Evolutionary conservation across 2,329 filamentous ascomycete genomes (phyloP), one percentile per base, ranked within the genome.

Genomic region (Westerdykella ornata): DNA sequence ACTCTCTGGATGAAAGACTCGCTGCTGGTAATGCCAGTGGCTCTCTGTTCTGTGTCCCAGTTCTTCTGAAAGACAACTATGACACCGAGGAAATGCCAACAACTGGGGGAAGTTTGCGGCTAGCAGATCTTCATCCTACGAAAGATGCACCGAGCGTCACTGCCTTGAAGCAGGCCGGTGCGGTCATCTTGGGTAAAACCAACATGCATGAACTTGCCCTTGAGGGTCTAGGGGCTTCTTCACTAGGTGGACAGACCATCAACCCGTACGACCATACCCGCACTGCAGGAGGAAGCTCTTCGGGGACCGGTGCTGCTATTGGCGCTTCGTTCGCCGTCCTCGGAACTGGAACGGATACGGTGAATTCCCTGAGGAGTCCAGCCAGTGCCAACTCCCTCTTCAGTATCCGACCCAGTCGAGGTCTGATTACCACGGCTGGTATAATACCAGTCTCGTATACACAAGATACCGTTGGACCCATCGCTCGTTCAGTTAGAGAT

Each of bases 231-330:
- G 75, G 73, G 1, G 77, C 81, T 1, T 82, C 78, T 0, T 81
- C 77, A 0, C 56, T 81, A 0, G 79, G 78, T 11, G 80, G 81
- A 0, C 81, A 84, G 59, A 82, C 80, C 0, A 57, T 77, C 45
- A 84, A 84, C 56, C 79, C 81, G 0, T 85, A 87, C 49, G 80
- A 85, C 56, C 59, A 67, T 1, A 72, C 70, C 0, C 73, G 83
- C n/a, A 84, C 80, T 0, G 80, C 80, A 0, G 81, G 80, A 3
- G 81, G 80, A 1, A 80, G 75, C 34, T 81, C 77, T 20, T 80
- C 80, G 9, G 81, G 80, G 0, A 80, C 76, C 1, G 79, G 76
- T 0, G 78, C 77, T 0, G 78, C 77, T 0, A 66, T 84, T 19
- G 78, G 75, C 12, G 67, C 73, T 2, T 77, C 72, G 16, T 72